Evolutionary conservation across 441 rosid genomes (phyloP).

Genomic region (Mallotus repandus): DNA sequence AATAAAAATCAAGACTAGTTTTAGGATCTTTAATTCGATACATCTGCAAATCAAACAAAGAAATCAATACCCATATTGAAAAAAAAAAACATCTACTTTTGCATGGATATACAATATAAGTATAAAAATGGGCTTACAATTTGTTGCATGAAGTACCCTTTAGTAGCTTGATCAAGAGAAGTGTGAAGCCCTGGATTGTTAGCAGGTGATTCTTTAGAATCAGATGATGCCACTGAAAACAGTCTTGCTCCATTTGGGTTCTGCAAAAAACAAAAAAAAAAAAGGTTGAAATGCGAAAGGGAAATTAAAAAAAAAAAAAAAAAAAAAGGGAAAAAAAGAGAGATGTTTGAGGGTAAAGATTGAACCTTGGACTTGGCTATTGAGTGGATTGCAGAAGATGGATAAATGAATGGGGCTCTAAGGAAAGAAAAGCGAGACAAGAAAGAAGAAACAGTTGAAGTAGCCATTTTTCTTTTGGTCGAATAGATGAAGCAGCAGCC

Average conservation of each 20-base stretch:
- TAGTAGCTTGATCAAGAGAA: slow-evolving; percentile 67
- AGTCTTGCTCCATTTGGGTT: slow-evolving; percentile 35
- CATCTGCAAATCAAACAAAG: slow-evolving; percentile 49
- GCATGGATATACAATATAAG: background rate
- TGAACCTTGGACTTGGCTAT: slow-evolving; percentile 23
- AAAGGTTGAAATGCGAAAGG: background rate
- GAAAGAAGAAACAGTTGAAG: slow-evolving; percentile 22
- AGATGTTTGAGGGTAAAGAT: no score
- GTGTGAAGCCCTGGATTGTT: slow-evolving; percentile 74
- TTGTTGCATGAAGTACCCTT: slow-evolving; percentile 85
- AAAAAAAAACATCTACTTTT: no score
- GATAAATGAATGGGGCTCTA: slow-evolving; percentile 20
- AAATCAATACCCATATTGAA: background rate
- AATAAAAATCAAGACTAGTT: slow-evolving; percentile 81
- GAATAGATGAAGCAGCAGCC: no score
- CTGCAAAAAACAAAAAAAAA: slow-evolving; percentile 32
- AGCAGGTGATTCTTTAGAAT: slow-evolving; percentile 61
- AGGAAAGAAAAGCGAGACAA: slow-evolving; percentile 38
- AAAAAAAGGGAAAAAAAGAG: no score
- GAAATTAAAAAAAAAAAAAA: background rate
- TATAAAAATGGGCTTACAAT: slow-evolving; percentile 44
- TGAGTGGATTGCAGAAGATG: slow-evolving; percentile 4
- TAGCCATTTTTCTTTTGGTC: slow-evolving; percentile 26
- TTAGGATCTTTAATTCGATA: slow-evolving; percentile 90
- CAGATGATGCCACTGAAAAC: slow-evolving; percentile 61